Conservation (phyloP, 139 green algal species). For the Pleodorina starrii region DNA sequence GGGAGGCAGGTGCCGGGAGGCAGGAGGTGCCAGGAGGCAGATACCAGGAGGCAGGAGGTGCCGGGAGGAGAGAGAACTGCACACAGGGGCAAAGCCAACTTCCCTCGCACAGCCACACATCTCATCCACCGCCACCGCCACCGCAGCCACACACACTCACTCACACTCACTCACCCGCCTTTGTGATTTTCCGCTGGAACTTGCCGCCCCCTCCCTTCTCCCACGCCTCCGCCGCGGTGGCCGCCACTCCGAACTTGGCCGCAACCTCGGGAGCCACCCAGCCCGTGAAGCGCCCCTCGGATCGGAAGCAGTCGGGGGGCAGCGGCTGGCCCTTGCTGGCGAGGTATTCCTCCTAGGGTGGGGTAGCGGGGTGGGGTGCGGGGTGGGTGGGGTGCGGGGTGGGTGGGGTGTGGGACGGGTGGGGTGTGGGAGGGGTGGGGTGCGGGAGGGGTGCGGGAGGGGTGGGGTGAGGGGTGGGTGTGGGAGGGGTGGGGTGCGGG, state of each 20-base stretch:
- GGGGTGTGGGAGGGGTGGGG: not conserved
- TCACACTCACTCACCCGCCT: not conserved
- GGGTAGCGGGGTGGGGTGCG: not conserved
- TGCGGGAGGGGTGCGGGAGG: not conserved
- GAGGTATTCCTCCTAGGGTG: conserved; percentile 62
- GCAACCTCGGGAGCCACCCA: conserved; percentile 59
- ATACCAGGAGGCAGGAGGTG: no score
- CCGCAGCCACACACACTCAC: no score
- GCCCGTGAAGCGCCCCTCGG: conserved; percentile 54
- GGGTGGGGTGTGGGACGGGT: no score
- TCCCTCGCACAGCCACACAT: no score
- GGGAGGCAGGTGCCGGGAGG: no score
- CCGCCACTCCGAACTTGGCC: conserved; percentile 57
- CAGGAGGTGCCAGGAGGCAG: no score
- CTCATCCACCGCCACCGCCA: no score
- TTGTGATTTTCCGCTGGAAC: conserved; percentile 48
- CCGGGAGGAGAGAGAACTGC: no score
- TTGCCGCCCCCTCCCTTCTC: conserved; percentile 68
- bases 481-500: no score
- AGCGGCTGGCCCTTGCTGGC: conserved; percentile 45
- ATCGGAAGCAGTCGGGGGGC: conserved; percentile 8
- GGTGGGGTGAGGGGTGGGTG: not conserved
- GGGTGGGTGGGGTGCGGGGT: not conserved
- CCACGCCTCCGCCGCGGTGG: conserved; percentile 61
- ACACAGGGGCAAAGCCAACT: no score